phyloP scores from a whole-genome alignment of 1,139 yeast genomes.

The Nakaseomyces glabratus region DNA sequence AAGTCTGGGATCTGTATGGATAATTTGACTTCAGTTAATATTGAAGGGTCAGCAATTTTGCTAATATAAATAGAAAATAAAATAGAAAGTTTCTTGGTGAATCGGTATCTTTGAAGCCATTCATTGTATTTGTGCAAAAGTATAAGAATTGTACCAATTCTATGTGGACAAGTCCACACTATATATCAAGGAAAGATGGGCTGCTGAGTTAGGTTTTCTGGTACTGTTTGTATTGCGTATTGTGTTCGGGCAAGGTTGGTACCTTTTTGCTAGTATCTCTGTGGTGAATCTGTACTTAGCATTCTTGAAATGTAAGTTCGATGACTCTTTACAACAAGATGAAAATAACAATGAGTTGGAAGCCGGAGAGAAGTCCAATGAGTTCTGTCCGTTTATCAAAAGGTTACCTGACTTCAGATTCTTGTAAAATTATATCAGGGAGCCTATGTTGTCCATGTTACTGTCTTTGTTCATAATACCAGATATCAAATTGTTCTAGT shows the following conservation, averaged over 20 bases:
- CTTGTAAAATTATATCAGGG: constrained; percentile 79
- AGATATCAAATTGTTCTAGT: constrained; percentile 97
- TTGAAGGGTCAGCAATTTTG: too few species aligned
- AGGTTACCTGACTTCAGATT: constrained; percentile 91
- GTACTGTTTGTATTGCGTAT: constrained; percentile 63
- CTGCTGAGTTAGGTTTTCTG: constrained; percentile 50
- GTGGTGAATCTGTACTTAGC: constrained; percentile 79
- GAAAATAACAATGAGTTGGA: constrained; percentile 72
- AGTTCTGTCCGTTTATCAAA: constrained; percentile 79
- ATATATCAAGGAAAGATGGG: constrained; percentile 69
- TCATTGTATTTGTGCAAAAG: constrained; percentile 11
- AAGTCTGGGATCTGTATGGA: too few species aligned
- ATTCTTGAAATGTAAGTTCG: constrained; percentile 90
- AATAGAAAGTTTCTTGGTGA: too few species aligned
- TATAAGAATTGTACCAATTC: constrained; percentile 43
- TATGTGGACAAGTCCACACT: constrained; percentile 79
- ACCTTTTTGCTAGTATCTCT: constrained; percentile 81
- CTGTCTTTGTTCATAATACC: constrained; percentile 58
- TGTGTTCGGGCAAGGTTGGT: constrained; percentile 80
- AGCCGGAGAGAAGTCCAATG: constrained; percentile 44
- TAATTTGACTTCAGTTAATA: too few species aligned
- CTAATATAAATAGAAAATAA: too few species aligned
- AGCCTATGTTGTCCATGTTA: constrained; percentile 53
- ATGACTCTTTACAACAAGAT: constrained; percentile 90
- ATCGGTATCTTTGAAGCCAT: constrained; percentile 10